Base-by-base conservation (phyloP, 2,329 filamentous ascomycete species). In the Monosporascus sp. region DNA sequence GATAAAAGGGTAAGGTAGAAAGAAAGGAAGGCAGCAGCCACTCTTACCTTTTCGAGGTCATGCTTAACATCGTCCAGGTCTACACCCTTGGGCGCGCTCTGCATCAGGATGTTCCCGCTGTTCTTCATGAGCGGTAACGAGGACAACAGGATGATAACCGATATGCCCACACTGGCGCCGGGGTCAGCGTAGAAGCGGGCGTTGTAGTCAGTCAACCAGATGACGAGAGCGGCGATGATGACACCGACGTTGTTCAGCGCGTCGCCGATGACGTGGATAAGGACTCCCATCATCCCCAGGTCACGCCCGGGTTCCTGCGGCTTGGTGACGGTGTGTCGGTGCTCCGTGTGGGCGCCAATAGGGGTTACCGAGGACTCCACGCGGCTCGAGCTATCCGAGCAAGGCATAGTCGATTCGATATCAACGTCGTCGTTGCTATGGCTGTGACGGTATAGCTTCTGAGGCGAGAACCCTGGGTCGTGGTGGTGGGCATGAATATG, bases 191-290 rank as follows among this genome's bases (percentile, higher is more conserved):
- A 91, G 71, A 80, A 89, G 36, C 85, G 76, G 3, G 68, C 74
- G 1, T 79, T 72, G 31, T 79, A 82, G 31, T 76, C 65, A 0
- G 79, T 74, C 52, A 84, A 73, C 87, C 86, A 90, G 65, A 91
- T 86, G 34, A 89, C 74, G 2, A 85, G 62, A 0, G 85, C 86
- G 1, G 86, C 80, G 37, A 85, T 72, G 48, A 90, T 89, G 54
- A 92, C 87, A 9, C 86, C 87, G 11, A 90, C 67, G 60, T 92
- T 92, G 70, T 90, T 91, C 57, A 87, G 75, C 5, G 86, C 85
- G 62, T 92, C 88, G 34, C 86, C 84, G 3, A 88, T 62, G 25
- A 91, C 80, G 61, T 92, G 88, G 15, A 89, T 69, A 11, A 91
- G 63, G 1, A 89, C 86, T 1, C 84, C 87, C 56, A 88, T 71